phyloP scores from a whole-genome alignment of 345 rosid genomes.

The Aurinia saxatilis region DNA sequence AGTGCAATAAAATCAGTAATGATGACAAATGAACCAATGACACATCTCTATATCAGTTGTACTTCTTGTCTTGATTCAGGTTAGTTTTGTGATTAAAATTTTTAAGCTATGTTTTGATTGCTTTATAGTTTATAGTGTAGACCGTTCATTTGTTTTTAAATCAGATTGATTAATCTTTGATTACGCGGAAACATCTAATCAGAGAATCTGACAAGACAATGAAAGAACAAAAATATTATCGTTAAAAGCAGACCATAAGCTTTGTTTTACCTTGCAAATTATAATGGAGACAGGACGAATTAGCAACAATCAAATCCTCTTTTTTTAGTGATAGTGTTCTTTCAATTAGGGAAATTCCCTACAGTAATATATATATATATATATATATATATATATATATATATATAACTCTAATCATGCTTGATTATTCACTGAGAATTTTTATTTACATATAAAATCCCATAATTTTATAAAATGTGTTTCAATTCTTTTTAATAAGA shows the following conservation, averaged over 20 bases:
- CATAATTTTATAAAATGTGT: too few species aligned
- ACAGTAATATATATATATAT: too few species aligned
- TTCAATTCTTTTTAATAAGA: too few species aligned
- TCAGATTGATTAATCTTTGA: slow-evolving; percentile 8
- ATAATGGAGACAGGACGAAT: slow-evolving; percentile 11
- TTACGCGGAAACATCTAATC: slow-evolving; percentile 25
- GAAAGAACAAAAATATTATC: background rate
- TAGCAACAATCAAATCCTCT: slow-evolving; percentile 6
- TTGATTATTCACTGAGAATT: background rate
- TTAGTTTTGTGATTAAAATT: background rate
- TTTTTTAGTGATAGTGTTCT: slow-evolving; percentile 6
- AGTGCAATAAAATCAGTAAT: slow-evolving; percentile 16
- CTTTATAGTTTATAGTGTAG: background rate
- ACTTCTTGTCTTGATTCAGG: slow-evolving; percentile 8
- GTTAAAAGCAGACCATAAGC: background rate
- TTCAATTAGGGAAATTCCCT: background rate
- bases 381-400: background rate
- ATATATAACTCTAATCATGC: background rate
- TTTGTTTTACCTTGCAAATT: slow-evolving; percentile 5
- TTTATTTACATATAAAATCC: too few species aligned
- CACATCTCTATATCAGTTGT: background rate
- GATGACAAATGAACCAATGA: slow-evolving; percentile 61
- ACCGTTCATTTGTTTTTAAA: background rate
- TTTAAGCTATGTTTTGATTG: background rate
- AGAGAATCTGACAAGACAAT: slow-evolving; percentile 16